Evolutionary conservation across 805 yeast genomes (phyloP), one percentile per base, ranked within the genome.

Genomic region (Pichia eremophila): DNA sequence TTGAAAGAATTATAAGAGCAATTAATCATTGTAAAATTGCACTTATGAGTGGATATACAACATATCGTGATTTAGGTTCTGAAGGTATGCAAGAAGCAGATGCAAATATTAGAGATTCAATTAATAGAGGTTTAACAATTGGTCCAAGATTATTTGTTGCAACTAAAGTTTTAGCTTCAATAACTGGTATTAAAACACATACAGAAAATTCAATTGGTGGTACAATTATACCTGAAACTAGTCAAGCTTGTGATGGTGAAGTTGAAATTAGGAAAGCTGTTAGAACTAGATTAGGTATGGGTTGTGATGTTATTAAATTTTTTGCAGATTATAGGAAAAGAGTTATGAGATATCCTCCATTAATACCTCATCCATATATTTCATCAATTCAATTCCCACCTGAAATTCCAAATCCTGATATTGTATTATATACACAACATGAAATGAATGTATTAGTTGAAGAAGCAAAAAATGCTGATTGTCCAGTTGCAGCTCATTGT

Each of bases 401-500:
- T 2, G 55, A 49, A 27, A 44, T 45, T 44, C 62, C 62, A 12
- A 60, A 60, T 41, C 64, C 64, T 4, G 62, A 59, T 41, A 56
- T 58, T 14, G 54, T 60, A 6, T 39, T 58, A 7, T 60, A 55
- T 46, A 57, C 64, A 1, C 62, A 58, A 43, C 43, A 54, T 40
- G 64, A 60, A 44, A 60, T 60, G 64, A 43, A 59, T 41, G 56
- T 56, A 5, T 22, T 60, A 8, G 53, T 53, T 18, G 60, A 57
- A 38, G 64, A 60, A 35, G 61, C 61, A 0, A 40, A 32, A 10
- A 57, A 56, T 46, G 60, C 61, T 7, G 43, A 49, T 4, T 60
- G 64, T 46, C 58, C 61, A 1, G 60, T 57, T 12, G 62, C 62
- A 0, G 64, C 62, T 3, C 64, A 60, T 41, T 60, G 64, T 49